Evolutionary conservation across 2,329 filamentous ascomycete species (phyloP).

Genomic region (Neonectria faginata): DNA sequence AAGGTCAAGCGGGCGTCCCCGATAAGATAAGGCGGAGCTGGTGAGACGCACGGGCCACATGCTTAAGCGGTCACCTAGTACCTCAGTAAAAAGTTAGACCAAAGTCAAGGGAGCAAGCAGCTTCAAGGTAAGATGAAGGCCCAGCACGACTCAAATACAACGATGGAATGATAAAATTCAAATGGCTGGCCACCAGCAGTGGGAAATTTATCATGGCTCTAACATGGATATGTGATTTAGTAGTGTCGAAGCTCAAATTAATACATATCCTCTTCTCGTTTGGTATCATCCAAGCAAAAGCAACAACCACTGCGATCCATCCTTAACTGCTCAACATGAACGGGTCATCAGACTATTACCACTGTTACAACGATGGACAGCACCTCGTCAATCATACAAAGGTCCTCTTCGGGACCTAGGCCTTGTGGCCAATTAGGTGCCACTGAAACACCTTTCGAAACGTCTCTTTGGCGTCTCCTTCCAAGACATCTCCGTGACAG

Average conservation of each 20-base stretch:
- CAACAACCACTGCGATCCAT: conserved; percentile 4
- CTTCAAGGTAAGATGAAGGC: not conserved
- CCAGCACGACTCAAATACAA: not conserved
- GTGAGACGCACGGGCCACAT: conserved; percentile 12
- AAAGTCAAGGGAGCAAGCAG: too few relatives aligned
- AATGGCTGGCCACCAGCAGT: not conserved
- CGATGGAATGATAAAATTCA: not conserved
- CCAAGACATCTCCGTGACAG: conserved; percentile 92
- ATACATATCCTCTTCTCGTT: not conserved
- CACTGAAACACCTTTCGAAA: conserved; percentile 85
- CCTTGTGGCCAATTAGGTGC: conserved; percentile 70
- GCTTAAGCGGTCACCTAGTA: too few relatives aligned
- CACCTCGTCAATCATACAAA: conserved; percentile 9
- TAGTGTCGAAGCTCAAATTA: not conserved
- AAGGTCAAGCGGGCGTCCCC: conserved; percentile 13
- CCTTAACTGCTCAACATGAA: conserved; percentile 19
- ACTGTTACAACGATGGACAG: conserved; percentile 6
- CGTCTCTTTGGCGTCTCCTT: conserved; percentile 76
- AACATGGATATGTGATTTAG: not conserved
- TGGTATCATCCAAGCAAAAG: conserved; percentile 32
- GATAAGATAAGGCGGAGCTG: conserved; percentile 26
- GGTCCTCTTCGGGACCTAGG: not conserved
- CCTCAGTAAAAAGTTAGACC: too few relatives aligned
- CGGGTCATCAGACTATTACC: not conserved
- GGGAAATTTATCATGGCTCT: too few relatives aligned